These are phyloP conservation scores for Suhomyces emberorum DNA, from an alignment of 805 yeast genomes.

Conservation along the genomic window DNA sequence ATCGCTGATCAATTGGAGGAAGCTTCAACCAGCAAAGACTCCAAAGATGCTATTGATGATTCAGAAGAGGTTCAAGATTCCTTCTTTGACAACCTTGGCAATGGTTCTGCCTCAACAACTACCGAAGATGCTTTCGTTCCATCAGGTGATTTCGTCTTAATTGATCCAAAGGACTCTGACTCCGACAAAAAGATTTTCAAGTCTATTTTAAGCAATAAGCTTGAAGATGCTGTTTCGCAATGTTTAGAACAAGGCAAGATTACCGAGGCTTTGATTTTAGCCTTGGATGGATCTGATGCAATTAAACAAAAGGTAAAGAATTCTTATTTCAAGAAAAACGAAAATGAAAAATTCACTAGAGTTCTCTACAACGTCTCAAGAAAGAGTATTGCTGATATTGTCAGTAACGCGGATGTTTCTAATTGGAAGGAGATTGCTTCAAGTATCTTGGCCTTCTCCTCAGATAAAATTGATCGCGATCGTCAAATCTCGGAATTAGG, in stretches of 20 bases:
- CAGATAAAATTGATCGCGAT: slow-evolving; percentile 48
- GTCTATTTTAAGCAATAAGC: slow-evolving; percentile 57
- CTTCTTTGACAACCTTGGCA: slow-evolving; percentile 39
- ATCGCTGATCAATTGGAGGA: slow-evolving; percentile 10
- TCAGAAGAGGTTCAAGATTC: slow-evolving; percentile 18
- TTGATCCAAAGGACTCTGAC: slow-evolving; percentile 32
- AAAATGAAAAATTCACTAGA: slow-evolving; percentile 61
- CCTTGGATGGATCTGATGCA: slow-evolving; percentile 59
- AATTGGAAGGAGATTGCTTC: slow-evolving; percentile 85
- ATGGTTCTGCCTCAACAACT: slow-evolving; percentile 12
- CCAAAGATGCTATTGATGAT: slow-evolving; percentile 1
- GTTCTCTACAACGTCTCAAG: slow-evolving; percentile 64
- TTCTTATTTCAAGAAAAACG: slow-evolving; percentile 64
- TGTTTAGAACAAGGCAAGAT: slow-evolving; percentile 63
- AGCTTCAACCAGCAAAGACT: slow-evolving; percentile 4
- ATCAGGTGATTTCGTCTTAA: slow-evolving; percentile 49
- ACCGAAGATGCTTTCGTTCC: slow-evolving; percentile 38
- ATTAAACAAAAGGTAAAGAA: slow-evolving; percentile 66
- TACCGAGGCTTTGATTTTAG: slow-evolving; percentile 78
- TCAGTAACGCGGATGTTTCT: slow-evolving; percentile 67
- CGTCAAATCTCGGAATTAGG: slow-evolving; percentile 65
- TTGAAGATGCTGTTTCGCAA: slow-evolving; percentile 61
- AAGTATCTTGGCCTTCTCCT: slow-evolving; percentile 57
- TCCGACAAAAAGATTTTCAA: slow-evolving; percentile 42
- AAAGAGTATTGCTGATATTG: slow-evolving; percentile 61